phyloP scores from a whole-genome alignment of 805 yeast species.

The Yamadazyma scolyti region DNA sequence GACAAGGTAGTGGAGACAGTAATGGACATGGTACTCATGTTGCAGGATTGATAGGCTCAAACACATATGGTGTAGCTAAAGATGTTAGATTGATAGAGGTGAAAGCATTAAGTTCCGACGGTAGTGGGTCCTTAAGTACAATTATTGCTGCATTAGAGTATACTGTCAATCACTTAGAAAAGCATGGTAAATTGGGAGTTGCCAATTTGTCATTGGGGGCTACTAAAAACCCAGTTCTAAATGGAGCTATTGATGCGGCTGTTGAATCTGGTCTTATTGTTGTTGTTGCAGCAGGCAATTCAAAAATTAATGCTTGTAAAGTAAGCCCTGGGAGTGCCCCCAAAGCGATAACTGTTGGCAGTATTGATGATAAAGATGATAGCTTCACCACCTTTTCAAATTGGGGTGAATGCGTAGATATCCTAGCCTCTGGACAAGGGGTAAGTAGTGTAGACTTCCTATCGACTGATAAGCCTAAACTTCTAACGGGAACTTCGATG shows the following conservation, averaged over 20 bases:
- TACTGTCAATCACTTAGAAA: slow-evolving; percentile 55
- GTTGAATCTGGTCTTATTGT: slow-evolving; percentile 65
- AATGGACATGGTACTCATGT: slow-evolving; percentile 59
- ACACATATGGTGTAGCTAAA: slow-evolving; percentile 52
- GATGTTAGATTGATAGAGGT: slow-evolving; percentile 61
- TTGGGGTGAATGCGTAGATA: slow-evolving; percentile 89
- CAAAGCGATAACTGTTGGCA: slow-evolving; percentile 78
- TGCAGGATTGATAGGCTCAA: slow-evolving; percentile 52
- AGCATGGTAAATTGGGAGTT: slow-evolving; percentile 43
- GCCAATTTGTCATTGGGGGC: slow-evolving; percentile 85
- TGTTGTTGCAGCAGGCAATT: slow-evolving; percentile 87
- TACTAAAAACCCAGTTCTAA: slow-evolving; percentile 57
- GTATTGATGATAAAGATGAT: slow-evolving; percentile 74
- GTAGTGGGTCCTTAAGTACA: slow-evolving; percentile 67
- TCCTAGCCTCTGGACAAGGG: slow-evolving; percentile 77
- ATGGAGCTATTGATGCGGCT: slow-evolving; percentile 76
- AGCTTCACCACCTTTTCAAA: slow-evolving; percentile 76
- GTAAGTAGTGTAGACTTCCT: slow-evolving; percentile 53
- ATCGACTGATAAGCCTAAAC: slow-evolving; percentile 18
- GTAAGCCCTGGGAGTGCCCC: slow-evolving; percentile 84
- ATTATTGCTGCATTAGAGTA: slow-evolving; percentile 66
- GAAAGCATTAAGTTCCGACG: slow-evolving; percentile 65
- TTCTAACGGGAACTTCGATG: slow-evolving; percentile 77
- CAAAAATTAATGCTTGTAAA: slow-evolving; percentile 70
- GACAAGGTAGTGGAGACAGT: slow-evolving; percentile 50